These are phyloP conservation scores for Mucor plumbeus DNA, from an alignment of 371 early-diverging fungal species.

Conservation along the genomic window DNA sequence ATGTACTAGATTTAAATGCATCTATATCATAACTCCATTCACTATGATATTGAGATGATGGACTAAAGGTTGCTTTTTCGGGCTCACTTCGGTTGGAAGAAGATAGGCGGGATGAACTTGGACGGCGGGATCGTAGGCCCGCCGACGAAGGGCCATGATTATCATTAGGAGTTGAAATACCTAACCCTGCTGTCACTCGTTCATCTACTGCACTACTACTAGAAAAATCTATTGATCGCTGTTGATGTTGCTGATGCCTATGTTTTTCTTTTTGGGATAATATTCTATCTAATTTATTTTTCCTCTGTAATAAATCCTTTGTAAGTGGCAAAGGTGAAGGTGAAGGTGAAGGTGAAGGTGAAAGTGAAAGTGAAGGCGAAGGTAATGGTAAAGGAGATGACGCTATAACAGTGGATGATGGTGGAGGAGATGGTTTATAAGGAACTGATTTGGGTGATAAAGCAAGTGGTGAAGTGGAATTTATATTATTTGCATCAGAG, in stretches of 20 bases:
- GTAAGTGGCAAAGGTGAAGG: slow-evolving; percentile 46
- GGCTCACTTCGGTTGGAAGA: slow-evolving; percentile 25
- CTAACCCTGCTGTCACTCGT: slow-evolving; percentile 46
- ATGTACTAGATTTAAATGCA: slow-evolving; percentile 14
- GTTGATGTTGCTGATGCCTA: slow-evolving; percentile 2
- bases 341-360: not conserved
- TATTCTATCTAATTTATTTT: slow-evolving; percentile 48
- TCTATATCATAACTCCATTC: slow-evolving; percentile 30
- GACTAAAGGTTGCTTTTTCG: slow-evolving; percentile 5
- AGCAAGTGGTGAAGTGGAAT: not conserved
- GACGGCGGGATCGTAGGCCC: slow-evolving; percentile 19
- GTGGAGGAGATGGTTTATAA: not conserved
- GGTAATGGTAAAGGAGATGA: not conserved
- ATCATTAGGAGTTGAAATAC: slow-evolving; percentile 26
- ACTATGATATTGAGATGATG: slow-evolving; percentile 13
- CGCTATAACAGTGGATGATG: not conserved
- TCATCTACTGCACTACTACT: slow-evolving; percentile 31
- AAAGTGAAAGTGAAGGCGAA: not conserved
- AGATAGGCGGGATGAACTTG: slow-evolving; percentile 11
- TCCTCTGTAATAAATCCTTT: slow-evolving; percentile 46
- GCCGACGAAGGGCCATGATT: not conserved
- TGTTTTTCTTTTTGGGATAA: slow-evolving; percentile 27
- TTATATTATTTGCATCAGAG: not conserved
- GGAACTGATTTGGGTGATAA: slow-evolving; percentile 22
- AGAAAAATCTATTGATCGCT: slow-evolving; percentile 10